Conservation (phyloP, 495 filamentous ascomycete species). For the Neurospora sp. region DNA sequence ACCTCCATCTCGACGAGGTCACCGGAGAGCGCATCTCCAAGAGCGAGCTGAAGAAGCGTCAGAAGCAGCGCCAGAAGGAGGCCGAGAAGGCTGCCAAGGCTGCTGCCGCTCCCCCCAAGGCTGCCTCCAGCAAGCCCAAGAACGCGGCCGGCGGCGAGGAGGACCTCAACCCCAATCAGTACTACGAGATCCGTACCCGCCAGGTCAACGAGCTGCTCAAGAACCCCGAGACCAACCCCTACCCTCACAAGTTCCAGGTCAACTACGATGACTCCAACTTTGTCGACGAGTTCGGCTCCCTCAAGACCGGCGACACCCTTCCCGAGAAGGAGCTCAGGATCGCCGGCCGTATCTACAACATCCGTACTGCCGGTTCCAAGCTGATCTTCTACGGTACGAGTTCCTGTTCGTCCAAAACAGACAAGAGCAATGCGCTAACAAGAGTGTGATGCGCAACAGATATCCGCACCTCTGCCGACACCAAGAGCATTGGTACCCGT, state of each 20-base stretch:
- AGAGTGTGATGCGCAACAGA: slow-evolving; percentile 31
- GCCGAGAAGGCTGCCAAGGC: slow-evolving; percentile 82
- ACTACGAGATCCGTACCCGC: slow-evolving; percentile 89
- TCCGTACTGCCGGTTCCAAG: slow-evolving; percentile 72
- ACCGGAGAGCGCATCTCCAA: slow-evolving; percentile 81
- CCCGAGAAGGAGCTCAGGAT: slow-evolving; percentile 62
- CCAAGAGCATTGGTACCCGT: slow-evolving; percentile 50
- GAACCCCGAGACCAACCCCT: slow-evolving; percentile 74
- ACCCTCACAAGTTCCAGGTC: slow-evolving; percentile 94
- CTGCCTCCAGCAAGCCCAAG: slow-evolving; percentile 59
- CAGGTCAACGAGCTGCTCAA: slow-evolving; percentile 75
- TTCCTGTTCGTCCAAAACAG: not conserved
- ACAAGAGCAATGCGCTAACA: not conserved
- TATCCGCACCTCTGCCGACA: slow-evolving; percentile 50
- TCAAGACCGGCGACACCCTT: slow-evolving; percentile 77
- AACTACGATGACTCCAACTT: slow-evolving; percentile 70
- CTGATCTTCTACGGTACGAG: slow-evolving; percentile 67
- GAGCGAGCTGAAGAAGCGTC: slow-evolving; percentile 87
- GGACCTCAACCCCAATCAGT: slow-evolving; percentile 78
- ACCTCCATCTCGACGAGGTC: slow-evolving; percentile 72
- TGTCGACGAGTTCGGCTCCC: slow-evolving; percentile 57
- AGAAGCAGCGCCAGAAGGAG: slow-evolving; percentile 81
- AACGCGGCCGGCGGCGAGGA: slow-evolving; percentile 32
- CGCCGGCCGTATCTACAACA: slow-evolving; percentile 80
- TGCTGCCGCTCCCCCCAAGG: slow-evolving; percentile 58